These are phyloP conservation scores for Globisporangium alternatum DNA, from an alignment of 352 stramenopile species.

Conservation along the genomic window DNA sequence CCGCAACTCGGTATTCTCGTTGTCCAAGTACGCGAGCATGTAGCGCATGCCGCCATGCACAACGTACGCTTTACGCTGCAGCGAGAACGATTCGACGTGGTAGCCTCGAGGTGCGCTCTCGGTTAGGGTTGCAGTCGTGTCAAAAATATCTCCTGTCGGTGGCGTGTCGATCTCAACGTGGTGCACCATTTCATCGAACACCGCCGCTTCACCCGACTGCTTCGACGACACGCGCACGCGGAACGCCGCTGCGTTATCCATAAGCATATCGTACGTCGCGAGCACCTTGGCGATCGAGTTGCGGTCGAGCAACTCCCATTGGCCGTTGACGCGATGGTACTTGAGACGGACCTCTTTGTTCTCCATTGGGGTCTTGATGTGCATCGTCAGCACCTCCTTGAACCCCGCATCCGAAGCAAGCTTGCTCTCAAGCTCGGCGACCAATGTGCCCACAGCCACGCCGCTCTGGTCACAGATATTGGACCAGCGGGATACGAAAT, in stretches of 20 bases:
- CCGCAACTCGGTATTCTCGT: not conserved
- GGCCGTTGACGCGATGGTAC: slow-evolving; percentile 30
- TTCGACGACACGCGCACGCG: slow-evolving; percentile 4
- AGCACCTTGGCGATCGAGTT: slow-evolving; percentile 17
- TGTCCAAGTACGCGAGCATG: slow-evolving; percentile 4
- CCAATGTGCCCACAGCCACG: not conserved
- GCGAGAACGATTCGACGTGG: not conserved
- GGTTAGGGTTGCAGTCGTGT: not conserved
- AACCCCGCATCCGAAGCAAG: not conserved
- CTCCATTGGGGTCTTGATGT: not conserved
- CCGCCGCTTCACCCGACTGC: not conserved
- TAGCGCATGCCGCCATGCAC: slow-evolving; percentile 1
- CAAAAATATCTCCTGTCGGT: not conserved
- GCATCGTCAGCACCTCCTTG: slow-evolving; percentile 6
- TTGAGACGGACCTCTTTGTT: slow-evolving; percentile 25
- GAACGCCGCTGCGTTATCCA: not conserved
- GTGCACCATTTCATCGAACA: not conserved
- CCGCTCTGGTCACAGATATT: slow-evolving; percentile 1
- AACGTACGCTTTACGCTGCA: slow-evolving; percentile 4
- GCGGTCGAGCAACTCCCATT: slow-evolving; percentile 26
- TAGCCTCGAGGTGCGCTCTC: not conserved
- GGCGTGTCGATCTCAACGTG: slow-evolving; percentile 5
- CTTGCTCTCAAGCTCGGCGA: not conserved
- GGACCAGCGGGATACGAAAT: slow-evolving; percentile 15
- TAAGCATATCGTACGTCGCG: slow-evolving; percentile 20